A percentile compares a stretch with the other conserved stretches of the same genome.
Evolutionary conservation across 2,329 filamentous ascomycete genomes (phyloP).

Genomic region (Calonectria montana): DNA sequence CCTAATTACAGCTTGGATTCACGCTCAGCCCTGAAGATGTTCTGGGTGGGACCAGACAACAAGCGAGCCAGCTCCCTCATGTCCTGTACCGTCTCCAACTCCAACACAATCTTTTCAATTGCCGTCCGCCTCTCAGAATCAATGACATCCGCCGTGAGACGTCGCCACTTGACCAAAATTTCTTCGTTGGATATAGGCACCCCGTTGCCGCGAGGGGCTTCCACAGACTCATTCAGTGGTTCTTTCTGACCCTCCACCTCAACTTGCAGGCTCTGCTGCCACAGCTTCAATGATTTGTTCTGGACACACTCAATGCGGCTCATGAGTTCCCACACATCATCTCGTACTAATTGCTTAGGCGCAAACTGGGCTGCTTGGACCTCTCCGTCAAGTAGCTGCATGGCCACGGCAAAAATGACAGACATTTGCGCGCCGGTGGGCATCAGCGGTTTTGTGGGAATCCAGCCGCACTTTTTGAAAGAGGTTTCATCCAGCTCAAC

Average conservation of each 20-base stretch:
- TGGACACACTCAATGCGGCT: not conserved
- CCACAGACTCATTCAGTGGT: not conserved
- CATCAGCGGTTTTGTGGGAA: not conserved
- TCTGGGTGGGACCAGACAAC: not conserved
- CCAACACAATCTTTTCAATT: not conserved
- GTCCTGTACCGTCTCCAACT: slow-evolving; percentile 6
- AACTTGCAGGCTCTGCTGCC: not conserved
- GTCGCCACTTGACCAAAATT: not conserved
- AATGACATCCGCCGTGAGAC: not conserved
- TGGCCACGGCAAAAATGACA: not conserved
- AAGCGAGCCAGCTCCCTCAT: not conserved
- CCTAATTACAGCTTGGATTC: not conserved
- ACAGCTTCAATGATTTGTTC: not conserved
- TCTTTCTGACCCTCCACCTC: not conserved
- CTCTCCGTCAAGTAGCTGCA: slow-evolving; percentile 5
- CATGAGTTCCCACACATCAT: slow-evolving; percentile 2
- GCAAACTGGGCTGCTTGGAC: slow-evolving; percentile 9
- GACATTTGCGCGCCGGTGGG: not conserved
- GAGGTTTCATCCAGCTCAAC: not conserved
- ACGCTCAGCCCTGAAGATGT: not conserved
- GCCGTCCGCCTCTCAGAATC: not conserved
- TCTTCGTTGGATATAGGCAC: not conserved
- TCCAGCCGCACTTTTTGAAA: slow-evolving; percentile 1
- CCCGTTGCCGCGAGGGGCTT: not conserved
- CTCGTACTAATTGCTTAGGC: not conserved